Base-by-base conservation (phyloP, 2,329 filamentous ascomycete species). In the Sordariomycetes sp. region DNA sequence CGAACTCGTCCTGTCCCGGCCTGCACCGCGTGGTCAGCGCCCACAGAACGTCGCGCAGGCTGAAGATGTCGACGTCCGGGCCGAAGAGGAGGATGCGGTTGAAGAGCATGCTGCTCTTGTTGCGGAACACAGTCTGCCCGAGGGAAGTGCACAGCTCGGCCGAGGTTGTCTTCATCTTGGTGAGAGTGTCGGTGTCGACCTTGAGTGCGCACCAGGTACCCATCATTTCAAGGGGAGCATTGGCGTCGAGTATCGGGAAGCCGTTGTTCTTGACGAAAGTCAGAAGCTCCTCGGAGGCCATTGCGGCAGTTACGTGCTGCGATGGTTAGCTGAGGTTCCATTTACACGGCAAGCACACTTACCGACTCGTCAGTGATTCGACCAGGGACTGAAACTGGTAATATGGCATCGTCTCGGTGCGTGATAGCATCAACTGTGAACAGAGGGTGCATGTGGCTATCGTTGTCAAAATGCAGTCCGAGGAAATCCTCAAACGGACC, bases 121-220 rank as follows among this genome's bases (percentile, higher is more conserved):
- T 41, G 23, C 48, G 45, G 45, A 59, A 66, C 5, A 68, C 46
- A 2, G 67, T 14, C 26, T 68, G 54, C 1, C 64, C 67, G 9
- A 71, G 44, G 16, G 44, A 45, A 28, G 53, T 49, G 32, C 51
- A 51, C 29, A 72, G 59, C 0, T 59, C 55, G 14, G 49, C 39
- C 0, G 59, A 35, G 1, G 48, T 69, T 12, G 66, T 68, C 29
- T 75, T 67, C 63, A 75, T 66, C 8, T 64, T 60, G 20, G 68
- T 67, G 8, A 80, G 61, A 45, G 70, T 70, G 6, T 61, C 55
- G 2, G 65, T 70, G 46, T 81, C 75, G 16, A 78, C 66, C 38
- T 75, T 66, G 45, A 81, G 42, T 0, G 53, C 64, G 1, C 57
- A 55, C 67, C 68, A 72, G 1, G 59, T 69, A 0, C 63, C 64